Percentiles rank a stretch among this genome's conserved stretches.
Conservation (phyloP, 2,329 filamentous ascomycete genomes). For the Fusarium zealandicum region DNA sequence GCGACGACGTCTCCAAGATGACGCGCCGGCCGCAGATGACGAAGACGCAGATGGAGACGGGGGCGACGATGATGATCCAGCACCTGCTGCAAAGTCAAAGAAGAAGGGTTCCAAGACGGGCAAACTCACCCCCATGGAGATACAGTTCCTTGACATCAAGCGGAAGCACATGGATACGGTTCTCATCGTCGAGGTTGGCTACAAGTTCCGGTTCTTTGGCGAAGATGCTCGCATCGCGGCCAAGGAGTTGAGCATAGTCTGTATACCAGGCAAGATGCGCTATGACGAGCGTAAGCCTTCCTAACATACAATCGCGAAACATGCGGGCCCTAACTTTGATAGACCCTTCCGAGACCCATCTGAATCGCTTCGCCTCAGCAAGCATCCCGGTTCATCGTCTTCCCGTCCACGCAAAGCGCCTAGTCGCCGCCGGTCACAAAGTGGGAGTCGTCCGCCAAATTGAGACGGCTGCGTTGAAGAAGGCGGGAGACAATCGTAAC, state of each 20-base stretch:
- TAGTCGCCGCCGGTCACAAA: constrained; percentile 92
- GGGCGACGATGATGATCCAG: constrained; percentile 54
- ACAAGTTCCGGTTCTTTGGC: constrained; percentile 97
- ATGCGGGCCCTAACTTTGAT: neutral
- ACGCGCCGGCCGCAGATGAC: constrained; percentile 61
- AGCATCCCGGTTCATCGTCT: constrained; percentile 93
- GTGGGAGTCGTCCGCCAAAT: constrained; percentile 94
- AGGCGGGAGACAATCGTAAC: constrained; percentile 92
- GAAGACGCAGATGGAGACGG: constrained; percentile 67
- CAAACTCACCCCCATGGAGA: constrained; percentile 94
- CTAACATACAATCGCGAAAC: constrained; percentile 14
- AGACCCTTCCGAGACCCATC: constrained; percentile 89
- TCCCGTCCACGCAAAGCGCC: constrained; percentile 90
- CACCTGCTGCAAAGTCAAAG: constrained; percentile 50
- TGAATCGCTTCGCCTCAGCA: constrained; percentile 91
- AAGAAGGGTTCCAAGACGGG: constrained; percentile 75
- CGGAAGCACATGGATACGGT: constrained; percentile 87
- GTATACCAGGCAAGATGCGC: constrained; percentile 92
- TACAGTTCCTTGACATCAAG: constrained; percentile 94
- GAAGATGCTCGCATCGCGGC: constrained; percentile 91
- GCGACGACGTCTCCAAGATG: constrained; percentile 65
- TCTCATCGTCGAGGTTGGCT: constrained; percentile 92
- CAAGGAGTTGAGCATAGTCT: constrained; percentile 92
- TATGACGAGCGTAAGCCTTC: constrained; percentile 79
- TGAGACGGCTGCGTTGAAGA: constrained; percentile 95